phyloP scores from a whole-genome alignment of 2,329 filamentous ascomycete genomes.

The Diaporthe humulicola region DNA sequence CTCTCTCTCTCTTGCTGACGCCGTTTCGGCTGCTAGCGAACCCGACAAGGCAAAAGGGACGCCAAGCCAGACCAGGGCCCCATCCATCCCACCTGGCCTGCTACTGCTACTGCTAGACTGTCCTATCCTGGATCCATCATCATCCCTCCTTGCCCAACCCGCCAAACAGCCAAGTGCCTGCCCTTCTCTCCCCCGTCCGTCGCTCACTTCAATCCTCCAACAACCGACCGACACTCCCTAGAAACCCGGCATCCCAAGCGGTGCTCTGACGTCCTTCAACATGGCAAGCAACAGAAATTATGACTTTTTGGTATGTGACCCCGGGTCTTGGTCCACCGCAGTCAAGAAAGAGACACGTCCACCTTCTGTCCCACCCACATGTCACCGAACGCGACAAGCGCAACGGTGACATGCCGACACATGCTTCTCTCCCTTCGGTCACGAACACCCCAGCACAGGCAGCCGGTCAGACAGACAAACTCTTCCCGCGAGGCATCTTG shows the following conservation, averaged over 20 bases:
- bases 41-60: constrained; percentile 30
- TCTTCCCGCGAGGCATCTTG: too few relatives aligned
- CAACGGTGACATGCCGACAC: constrained; percentile 14
- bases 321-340: constrained; percentile 40
- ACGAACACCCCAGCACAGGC: background rate
- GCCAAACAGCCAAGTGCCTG: constrained; percentile 27
- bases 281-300: constrained; percentile 99
- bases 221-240: constrained; percentile 29
- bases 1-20: constrained; percentile 14
- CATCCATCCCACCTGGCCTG: constrained; percentile 20
- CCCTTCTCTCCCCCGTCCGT: constrained; percentile 22
- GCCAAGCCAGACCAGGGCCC: constrained; percentile 27
- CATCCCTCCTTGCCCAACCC: constrained; percentile 22
- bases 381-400: constrained; percentile 35
- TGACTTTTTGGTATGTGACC: constrained; percentile 88
- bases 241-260: constrained; percentile 33
- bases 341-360: constrained; percentile 40
- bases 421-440: background rate
- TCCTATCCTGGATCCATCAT: constrained; percentile 31
- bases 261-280: constrained; percentile 48
- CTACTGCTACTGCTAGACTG: background rate
- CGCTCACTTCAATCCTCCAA: constrained; percentile 8
- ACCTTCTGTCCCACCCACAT: constrained; percentile 32
- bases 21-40: constrained; percentile 29
- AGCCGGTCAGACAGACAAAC: background rate